phyloP scores from a whole-genome alignment of 805 yeast species.

The Candida pseudoglaebosa region DNA sequence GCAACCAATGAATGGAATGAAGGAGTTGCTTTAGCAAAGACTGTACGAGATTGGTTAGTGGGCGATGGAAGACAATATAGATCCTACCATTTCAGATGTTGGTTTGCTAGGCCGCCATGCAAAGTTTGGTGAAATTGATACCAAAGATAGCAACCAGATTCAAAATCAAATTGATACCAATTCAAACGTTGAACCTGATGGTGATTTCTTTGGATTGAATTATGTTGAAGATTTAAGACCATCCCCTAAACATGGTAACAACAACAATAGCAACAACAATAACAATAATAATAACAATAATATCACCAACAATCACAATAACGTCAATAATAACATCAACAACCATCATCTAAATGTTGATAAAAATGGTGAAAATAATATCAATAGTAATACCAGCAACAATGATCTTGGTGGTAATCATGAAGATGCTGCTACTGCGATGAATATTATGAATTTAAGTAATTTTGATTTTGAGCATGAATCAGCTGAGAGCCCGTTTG shows the following conservation, averaged over 20 bases:
- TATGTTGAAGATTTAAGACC: not conserved
- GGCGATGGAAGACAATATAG: conserved; percentile 1
- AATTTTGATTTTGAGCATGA: conserved; percentile 3
- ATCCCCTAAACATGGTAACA: not conserved
- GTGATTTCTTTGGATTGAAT: conserved; percentile 1
- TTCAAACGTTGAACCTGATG: not conserved
- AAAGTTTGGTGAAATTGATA: not conserved
- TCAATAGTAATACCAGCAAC: too few relatives aligned
- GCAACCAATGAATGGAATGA: too few relatives aligned
- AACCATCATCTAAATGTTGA: not conserved
- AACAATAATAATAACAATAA: not conserved
- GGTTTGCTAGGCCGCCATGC: not conserved
- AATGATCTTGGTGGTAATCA: not conserved
- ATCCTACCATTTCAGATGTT: conserved; percentile 2
- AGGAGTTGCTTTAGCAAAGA: not conserved
- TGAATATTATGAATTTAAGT: conserved; percentile 3
- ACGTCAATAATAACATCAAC: not conserved
- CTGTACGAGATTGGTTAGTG: too few relatives aligned
- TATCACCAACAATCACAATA: not conserved
- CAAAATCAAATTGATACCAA: not conserved
- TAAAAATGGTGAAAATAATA: not conserved
- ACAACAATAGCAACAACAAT: not conserved
- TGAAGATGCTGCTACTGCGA: not conserved
- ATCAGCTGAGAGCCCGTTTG: not conserved
- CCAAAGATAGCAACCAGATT: not conserved